Percentiles rank a stretch among this genome's conserved stretches.
These are phyloP conservation scores for Straminergon stramineum DNA, from an alignment of 225 moss, liverwort and hornwort species.

Conservation along the genomic window DNA sequence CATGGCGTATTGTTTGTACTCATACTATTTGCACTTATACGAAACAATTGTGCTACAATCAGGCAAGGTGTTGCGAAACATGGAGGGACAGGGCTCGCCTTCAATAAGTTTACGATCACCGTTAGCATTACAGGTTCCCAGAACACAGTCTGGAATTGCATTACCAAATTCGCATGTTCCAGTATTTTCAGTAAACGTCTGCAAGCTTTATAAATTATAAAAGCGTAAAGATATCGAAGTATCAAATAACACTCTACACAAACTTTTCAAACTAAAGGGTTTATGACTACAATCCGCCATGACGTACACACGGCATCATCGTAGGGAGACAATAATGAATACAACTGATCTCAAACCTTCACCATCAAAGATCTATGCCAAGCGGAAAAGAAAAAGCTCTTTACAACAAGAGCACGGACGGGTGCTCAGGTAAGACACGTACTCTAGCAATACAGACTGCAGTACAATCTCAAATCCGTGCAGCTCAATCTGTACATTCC, in stretches of 20 bases:
- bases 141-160: not conserved
- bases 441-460: not conserved
- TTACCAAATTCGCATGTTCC: not conserved
- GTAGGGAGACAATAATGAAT: not conserved
- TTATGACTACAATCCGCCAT: not conserved
- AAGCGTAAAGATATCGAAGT: not conserved
- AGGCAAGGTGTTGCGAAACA: not conserved
- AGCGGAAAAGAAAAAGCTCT: not conserved
- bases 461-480: not conserved
- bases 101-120: not conserved
- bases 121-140: not conserved
- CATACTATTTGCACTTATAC: not conserved
- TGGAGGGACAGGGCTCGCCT: not conserved
- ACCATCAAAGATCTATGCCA: not conserved
- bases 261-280: not conserved
- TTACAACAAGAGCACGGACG: not conserved
- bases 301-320: not conserved
- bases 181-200: not conserved
- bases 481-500: conserved; percentile 2
- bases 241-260: not conserved
- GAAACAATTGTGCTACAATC: not conserved
- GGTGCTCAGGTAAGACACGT: not conserved
- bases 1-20: not conserved
- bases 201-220: not conserved
- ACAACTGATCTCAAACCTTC: not conserved